Conservation (phyloP, 2,329 filamentous ascomycete genomes). For the Didymella pinodella region DNA sequence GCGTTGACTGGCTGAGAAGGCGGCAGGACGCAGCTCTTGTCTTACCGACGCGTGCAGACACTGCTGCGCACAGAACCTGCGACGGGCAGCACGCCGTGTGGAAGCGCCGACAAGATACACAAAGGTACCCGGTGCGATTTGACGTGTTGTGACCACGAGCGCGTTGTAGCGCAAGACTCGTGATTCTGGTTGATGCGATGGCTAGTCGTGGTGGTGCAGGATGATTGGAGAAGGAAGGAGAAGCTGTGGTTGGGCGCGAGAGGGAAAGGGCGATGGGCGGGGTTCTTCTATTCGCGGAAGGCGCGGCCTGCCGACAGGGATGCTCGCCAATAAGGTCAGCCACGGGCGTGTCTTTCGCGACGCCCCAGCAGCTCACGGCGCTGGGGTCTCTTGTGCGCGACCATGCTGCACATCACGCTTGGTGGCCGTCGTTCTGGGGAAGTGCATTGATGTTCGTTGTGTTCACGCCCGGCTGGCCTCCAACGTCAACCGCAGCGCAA, state of each 20-base stretch:
- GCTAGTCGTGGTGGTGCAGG: constrained; percentile 34
- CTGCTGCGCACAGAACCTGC: constrained; percentile 18
- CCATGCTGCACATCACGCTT: constrained; percentile 18
- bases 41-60: constrained; percentile 28
- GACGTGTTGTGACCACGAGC: constrained; percentile 31
- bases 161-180: constrained; percentile 39
- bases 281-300: constrained; percentile 29
- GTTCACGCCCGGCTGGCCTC: too few relatives aligned
- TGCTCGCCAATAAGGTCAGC: constrained; percentile 29
- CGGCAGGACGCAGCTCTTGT: constrained; percentile 27
- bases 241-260: constrained; percentile 37
- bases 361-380: constrained; percentile 10
- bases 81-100: constrained; percentile 27
- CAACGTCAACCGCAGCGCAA: neutral
- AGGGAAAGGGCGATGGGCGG: constrained; percentile 33
- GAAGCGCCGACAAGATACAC: constrained; percentile 27
- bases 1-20: constrained; percentile 35
- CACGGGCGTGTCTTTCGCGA: constrained; percentile 19
- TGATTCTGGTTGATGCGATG: constrained; percentile 30
- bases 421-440: neutral
- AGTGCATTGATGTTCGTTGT: neutral
- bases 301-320: constrained; percentile 26
- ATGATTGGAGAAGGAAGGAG: constrained; percentile 40
- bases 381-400: constrained; percentile 9
- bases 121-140: constrained; percentile 26